Percentiles rank a stretch among this genome's conserved stretches.
These are phyloP conservation scores for Pulveroboletus sp. DNA, from an alignment of 768 basidiomycete species.

Conservation along the genomic window DNA sequence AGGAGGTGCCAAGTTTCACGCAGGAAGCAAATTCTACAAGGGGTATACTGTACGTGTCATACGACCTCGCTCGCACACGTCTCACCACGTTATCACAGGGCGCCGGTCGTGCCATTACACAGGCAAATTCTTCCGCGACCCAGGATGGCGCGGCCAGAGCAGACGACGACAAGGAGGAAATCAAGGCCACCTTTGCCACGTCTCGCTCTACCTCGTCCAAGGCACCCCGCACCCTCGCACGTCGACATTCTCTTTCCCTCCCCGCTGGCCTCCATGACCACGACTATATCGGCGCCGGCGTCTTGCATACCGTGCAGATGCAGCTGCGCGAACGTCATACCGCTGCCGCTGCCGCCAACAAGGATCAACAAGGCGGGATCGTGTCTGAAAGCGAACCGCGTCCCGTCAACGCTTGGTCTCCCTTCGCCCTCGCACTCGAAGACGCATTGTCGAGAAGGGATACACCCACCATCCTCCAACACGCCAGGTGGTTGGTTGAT, in stretches of 20 bases:
- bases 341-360: slow-evolving; percentile 33
- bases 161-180: slow-evolving; percentile 60
- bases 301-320: slow-evolving; percentile 59
- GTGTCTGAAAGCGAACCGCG: slow-evolving; percentile 20
- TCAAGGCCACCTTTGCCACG: slow-evolving; percentile 29
- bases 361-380: slow-evolving; percentile 15
- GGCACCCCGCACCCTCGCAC: slow-evolving; percentile 41
- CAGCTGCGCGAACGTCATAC: slow-evolving; percentile 61
- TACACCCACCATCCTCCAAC: slow-evolving; percentile 4
- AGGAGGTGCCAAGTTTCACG: slow-evolving; percentile 67
- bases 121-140: slow-evolving; percentile 59
- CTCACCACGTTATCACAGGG: slow-evolving; percentile 40
- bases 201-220: slow-evolving; percentile 29
- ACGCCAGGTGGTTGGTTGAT: slow-evolving; percentile 33
- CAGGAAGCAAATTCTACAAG: slow-evolving; percentile 67
- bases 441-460: slow-evolving; percentile 19
- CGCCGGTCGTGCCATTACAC: slow-evolving; percentile 66
- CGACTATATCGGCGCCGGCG: slow-evolving; percentile 40
- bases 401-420: slow-evolving; percentile 23
- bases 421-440: slow-evolving; percentile 18
- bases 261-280: slow-evolving; percentile 38
- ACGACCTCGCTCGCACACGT: background rate
- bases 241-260: slow-evolving; percentile 61
- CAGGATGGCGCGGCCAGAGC: slow-evolving; percentile 46
- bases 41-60: slow-evolving; percentile 56